A percentile compares a stretch with the other conserved stretches of the same genome.
phyloP scores from a whole-genome alignment of 495 filamentous ascomycete genomes.

The Neurospora intermedia region DNA sequence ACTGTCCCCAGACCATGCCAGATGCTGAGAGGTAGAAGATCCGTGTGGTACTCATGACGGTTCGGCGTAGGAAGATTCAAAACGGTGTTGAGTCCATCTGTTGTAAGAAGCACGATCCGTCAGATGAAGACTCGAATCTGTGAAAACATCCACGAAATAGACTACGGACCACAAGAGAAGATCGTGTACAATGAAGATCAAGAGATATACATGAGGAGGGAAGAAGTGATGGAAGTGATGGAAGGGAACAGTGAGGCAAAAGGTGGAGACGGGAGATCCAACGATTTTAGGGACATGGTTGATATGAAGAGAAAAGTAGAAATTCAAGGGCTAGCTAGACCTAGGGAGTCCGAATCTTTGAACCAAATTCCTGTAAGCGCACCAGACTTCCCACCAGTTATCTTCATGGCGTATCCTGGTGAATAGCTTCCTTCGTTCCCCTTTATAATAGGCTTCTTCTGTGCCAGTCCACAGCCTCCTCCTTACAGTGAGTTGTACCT shows the following conservation, averaged over 20 bases:
- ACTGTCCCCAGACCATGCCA: background rate
- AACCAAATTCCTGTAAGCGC: too few species aligned
- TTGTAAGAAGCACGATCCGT: background rate
- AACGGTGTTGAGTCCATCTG: background rate
- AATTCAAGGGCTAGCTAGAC: background rate
- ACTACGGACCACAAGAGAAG: background rate
- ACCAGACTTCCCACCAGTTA: too few species aligned
- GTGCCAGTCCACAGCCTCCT: background rate
- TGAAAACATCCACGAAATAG: background rate
- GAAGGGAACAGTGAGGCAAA: background rate
- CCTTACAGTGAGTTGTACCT: background rate
- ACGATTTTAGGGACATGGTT: background rate
- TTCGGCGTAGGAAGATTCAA: background rate
- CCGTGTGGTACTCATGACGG: background rate
- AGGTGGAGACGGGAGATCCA: background rate
- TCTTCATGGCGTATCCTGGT: too few species aligned
- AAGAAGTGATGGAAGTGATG: background rate
- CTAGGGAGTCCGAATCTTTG: background rate
- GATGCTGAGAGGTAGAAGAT: background rate
- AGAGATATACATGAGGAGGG: background rate
- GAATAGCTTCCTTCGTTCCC: background rate
- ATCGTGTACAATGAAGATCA: background rate
- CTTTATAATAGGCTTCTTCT: background rate
- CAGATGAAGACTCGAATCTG: background rate
- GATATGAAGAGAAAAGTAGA: background rate